A percentile compares a stretch with the other conserved stretches of the same genome.
These are phyloP conservation scores for Effrenium voratum DNA, from an alignment of 73 alveolate genomes.

Conservation along the genomic window DNA sequence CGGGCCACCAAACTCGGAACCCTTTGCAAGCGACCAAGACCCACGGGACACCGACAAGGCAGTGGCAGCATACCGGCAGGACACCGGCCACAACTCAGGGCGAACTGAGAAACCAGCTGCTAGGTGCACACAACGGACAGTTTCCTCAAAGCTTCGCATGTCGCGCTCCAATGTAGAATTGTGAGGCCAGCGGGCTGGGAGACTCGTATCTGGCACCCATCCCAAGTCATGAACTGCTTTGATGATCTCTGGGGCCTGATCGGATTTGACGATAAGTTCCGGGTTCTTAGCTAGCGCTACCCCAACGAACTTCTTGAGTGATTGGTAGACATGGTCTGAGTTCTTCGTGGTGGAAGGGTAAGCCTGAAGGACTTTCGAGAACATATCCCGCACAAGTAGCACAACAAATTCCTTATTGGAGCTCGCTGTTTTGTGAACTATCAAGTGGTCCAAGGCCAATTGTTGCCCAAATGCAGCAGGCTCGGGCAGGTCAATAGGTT, in stretches of 20 bases:
- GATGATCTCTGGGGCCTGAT: not conserved
- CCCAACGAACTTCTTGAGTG: not conserved
- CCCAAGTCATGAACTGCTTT: not conserved
- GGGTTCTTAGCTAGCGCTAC: too few relatives aligned
- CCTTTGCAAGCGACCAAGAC: not conserved
- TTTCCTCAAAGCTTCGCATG: not conserved
- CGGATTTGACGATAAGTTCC: too few relatives aligned
- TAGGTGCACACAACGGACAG: not conserved
- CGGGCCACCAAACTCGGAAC: not conserved
- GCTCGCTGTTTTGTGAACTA: not conserved
- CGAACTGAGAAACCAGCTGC: not conserved
- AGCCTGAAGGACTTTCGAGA: not conserved
- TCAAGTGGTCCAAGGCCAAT: slow-evolving; percentile 20
- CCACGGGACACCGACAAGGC: not conserved
- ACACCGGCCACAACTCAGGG: not conserved
- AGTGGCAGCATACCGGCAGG: not conserved
- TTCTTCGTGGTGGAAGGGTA: not conserved
- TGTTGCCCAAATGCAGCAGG: not conserved
- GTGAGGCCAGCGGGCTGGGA: slow-evolving; percentile 25
- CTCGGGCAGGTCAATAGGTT: not conserved
- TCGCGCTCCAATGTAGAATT: not conserved
- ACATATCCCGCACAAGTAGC: not conserved
- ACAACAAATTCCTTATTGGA: not conserved
- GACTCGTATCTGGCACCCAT: not conserved
- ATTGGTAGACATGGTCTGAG: too few relatives aligned